Conservation (phyloP, 140 eudicot species). For the Bidens hawaiensis region DNA sequence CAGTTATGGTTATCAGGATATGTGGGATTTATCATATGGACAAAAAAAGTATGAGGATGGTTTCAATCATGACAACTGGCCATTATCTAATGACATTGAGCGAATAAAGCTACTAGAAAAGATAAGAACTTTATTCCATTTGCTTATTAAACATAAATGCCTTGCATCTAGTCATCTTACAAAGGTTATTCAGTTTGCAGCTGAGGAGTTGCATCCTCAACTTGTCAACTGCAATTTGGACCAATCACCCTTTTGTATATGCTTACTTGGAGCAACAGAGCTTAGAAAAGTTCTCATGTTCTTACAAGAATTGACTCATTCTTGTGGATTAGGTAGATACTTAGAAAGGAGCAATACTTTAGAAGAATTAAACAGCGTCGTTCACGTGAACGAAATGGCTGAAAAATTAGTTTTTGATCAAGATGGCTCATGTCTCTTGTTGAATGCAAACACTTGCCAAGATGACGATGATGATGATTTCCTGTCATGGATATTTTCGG, state of each 20-base stretch:
- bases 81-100: conserved; percentile 70
- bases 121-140: conserved; percentile 49
- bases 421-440: conserved; percentile 54
- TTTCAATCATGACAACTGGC: conserved; percentile 64
- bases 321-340: conserved; percentile 75
- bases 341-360: conserved; percentile 45
- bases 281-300: conserved; percentile 64
- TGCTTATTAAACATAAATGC: conserved; percentile 60
- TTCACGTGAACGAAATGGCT: conserved; percentile 25
- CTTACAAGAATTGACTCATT: conserved; percentile 67
- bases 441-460: conserved; percentile 39
- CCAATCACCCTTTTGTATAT: conserved; percentile 80
- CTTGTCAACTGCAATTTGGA: conserved; percentile 64
- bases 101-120: conserved; percentile 83
- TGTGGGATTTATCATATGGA: conserved; percentile 50
- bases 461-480: conserved; percentile 48
- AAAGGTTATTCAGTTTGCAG: conserved; percentile 79
- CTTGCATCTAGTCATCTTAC: conserved; percentile 81
- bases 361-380: conserved; percentile 37
- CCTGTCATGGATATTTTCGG: conserved; percentile 83
- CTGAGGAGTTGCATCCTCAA: conserved; percentile 82
- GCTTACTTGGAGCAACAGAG: conserved; percentile 77
- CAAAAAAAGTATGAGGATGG: conserved; percentile 31
- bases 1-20: conserved; percentile 46
- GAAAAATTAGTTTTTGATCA: conserved; percentile 57